These are phyloP conservation scores for Polyporus tsugae DNA, from an alignment of 1,284 basidiomycete genomes.

Conservation along the genomic window DNA sequence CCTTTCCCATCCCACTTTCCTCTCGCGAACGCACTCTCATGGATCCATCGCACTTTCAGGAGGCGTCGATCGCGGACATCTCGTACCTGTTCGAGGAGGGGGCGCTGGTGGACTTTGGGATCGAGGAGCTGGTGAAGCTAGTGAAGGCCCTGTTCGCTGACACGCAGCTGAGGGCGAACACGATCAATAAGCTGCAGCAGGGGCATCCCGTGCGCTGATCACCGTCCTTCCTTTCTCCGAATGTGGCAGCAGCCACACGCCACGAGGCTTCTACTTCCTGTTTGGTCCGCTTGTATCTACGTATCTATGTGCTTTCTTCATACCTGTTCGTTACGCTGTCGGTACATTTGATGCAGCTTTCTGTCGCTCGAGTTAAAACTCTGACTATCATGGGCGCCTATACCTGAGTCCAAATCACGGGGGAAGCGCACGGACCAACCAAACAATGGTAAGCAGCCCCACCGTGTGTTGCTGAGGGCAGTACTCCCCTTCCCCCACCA, in stretches of 20 bases:
- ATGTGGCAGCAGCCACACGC: constrained; percentile 6
- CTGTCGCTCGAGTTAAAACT: neutral
- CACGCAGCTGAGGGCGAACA: constrained; percentile 81
- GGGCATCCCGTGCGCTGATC: constrained; percentile 56
- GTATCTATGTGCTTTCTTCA: neutral
- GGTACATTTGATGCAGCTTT: neutral
- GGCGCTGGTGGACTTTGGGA: constrained; percentile 89
- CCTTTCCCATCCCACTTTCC: constrained; percentile 11
- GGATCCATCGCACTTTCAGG: constrained; percentile 52
- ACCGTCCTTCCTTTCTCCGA: constrained; percentile 11
- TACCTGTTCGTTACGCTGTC: neutral
- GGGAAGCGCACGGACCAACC: constrained; percentile 38
- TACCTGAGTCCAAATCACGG: constrained; percentile 14
- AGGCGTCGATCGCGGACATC: constrained; percentile 94
- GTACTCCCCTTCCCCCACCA: constrained; percentile 4
- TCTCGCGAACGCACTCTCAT: constrained; percentile 16
- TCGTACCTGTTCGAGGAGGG: constrained; percentile 93
- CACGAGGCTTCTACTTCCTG: neutral
- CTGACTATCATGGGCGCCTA: constrained; percentile 14
- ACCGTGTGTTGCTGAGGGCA: neutral
- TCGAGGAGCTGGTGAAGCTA: constrained; percentile 84
- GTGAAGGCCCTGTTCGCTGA: constrained; percentile 93
- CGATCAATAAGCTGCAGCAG: constrained; percentile 75
- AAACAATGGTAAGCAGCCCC: constrained; percentile 24
- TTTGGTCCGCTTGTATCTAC: constrained; percentile 4